Conservation (phyloP, 768 basidiomycete genomes). For the Serendipita sp. region DNA sequence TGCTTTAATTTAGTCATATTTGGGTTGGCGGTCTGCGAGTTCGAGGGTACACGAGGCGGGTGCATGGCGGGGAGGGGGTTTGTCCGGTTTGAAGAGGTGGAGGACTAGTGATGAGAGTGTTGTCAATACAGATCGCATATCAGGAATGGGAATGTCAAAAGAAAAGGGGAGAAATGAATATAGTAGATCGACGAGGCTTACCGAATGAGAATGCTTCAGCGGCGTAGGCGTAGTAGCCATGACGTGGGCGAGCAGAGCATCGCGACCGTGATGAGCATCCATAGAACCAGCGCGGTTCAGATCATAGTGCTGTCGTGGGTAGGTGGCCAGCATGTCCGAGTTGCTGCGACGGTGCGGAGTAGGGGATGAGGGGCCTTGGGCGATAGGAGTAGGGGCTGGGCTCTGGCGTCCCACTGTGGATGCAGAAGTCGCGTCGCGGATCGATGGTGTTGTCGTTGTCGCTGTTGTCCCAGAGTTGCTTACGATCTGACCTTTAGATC, state of each 20-base stretch:
- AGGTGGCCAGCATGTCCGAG: neutral
- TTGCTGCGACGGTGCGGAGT: neutral
- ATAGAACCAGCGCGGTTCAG: neutral
- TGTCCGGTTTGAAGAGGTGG: constrained; percentile 3
- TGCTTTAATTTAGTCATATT: constrained; percentile 6
- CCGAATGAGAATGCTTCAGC: neutral
- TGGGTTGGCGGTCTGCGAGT: neutral
- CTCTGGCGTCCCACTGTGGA: constrained; percentile 24
- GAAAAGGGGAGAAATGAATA: neutral
- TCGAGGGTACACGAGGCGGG: neutral
- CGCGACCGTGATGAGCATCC: neutral
- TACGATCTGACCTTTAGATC: constrained; percentile 2
- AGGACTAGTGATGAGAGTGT: neutral
- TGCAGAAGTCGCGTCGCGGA: constrained; percentile 9
- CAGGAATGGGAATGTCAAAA: neutral
- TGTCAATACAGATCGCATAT: neutral
- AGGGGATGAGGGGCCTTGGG: neutral
- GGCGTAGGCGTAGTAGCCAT: neutral
- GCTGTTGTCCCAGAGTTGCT: neutral
- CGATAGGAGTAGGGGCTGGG: constrained; percentile 10
- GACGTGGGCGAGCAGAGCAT: neutral
- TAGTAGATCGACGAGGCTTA: neutral
- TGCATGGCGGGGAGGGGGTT: neutral
- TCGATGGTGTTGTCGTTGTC: neutral
- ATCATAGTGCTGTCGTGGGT: neutral